Base-by-base conservation (phyloP, 2,329 filamentous ascomycete genomes). In the Septoria linicola region DNA sequence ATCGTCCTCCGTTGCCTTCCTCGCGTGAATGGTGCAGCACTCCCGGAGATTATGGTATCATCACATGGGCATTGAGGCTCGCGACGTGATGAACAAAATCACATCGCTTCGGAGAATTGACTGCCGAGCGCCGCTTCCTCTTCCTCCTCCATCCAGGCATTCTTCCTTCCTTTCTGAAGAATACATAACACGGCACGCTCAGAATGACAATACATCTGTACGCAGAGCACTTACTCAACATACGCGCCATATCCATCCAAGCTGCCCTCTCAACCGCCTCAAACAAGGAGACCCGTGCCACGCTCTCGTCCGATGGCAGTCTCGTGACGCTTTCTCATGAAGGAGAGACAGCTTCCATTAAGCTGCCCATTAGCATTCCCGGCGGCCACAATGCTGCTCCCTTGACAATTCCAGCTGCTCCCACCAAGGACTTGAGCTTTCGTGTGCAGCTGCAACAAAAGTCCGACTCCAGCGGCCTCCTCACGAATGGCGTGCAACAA, bases 201-300 rank as follows among this genome's bases (percentile, higher is more conserved):
- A 55, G 11, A 17, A 62, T 59, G 53, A 55, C 58, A 13, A 66
- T 76, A 4, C 67, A 71, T 35, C 70, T 84, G 11, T 83, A 84
- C 57, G 79, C 80, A 19, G 82, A 85, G 65, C 73, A 82, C 13
- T 70, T 84, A 31, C 73, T 80, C 30, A 78, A 84, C 56, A 82
- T 84, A 55, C 77, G 79, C 35, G 80, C 82, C 53, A 70, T 83
- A 35, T 80, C 79, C 2, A 70, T 84, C 13, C 78, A 81, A 58
- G 75, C 78, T 1, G 78, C 76, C 2, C 66, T 82, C 4, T 68
- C 70, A 19, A 74, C 74, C 1, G 63, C 68, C 7, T 71, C 72
- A 51, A 73, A 70, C 47, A 61, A 68, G 25, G 65, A 70, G 23
- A 79, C 75, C 6, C 70, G 69, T 41, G 72, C 73, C 17, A 65